A percentile compares a stretch with the other conserved stretches of the same genome.
These are phyloP conservation scores for Licmophora abbreviata DNA, from an alignment of 108 stramenopile genomes.

Conservation along the genomic window DNA sequence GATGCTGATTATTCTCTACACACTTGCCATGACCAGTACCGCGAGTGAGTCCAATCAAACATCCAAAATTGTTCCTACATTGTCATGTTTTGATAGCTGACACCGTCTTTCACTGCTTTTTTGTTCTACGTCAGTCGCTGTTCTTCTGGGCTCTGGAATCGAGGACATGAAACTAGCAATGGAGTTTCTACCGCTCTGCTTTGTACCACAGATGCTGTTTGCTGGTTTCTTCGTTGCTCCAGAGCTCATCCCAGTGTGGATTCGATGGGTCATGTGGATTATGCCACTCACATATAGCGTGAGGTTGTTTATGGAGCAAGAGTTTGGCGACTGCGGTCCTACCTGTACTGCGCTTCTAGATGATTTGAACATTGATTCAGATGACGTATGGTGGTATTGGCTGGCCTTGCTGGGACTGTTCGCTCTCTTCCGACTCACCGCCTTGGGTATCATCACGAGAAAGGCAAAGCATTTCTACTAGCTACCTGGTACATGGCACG, in stretches of 20 bases:
- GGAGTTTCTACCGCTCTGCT: constrained; percentile 62
- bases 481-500: too few species aligned
- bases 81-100: too few species aligned
- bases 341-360: constrained; percentile 6
- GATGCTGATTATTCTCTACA: constrained; percentile 33
- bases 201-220: constrained; percentile 86
- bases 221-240: constrained; percentile 70
- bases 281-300: constrained; percentile 62
- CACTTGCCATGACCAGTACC: constrained; percentile 47
- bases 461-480: constrained; percentile 72
- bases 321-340: constrained; percentile 29
- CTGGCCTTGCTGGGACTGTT: constrained; percentile 38
- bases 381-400: constrained; percentile 40
- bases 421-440: constrained; percentile 42
- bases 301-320: constrained; percentile 47
- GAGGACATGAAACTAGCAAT: constrained; percentile 56
- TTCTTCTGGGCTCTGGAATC: constrained; percentile 47
- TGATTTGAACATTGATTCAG: constrained; percentile 12
- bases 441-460: constrained; percentile 37
- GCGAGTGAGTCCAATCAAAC: too few species aligned
- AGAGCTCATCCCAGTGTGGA: constrained; percentile 57
- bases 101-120: too few species aligned
- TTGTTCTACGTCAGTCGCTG: constrained; percentile 58
- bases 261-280: constrained; percentile 67
- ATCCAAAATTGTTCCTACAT: too few species aligned